phyloP scores from a whole-genome alignment of 805 yeast species.

The Osmozyma mogii region DNA sequence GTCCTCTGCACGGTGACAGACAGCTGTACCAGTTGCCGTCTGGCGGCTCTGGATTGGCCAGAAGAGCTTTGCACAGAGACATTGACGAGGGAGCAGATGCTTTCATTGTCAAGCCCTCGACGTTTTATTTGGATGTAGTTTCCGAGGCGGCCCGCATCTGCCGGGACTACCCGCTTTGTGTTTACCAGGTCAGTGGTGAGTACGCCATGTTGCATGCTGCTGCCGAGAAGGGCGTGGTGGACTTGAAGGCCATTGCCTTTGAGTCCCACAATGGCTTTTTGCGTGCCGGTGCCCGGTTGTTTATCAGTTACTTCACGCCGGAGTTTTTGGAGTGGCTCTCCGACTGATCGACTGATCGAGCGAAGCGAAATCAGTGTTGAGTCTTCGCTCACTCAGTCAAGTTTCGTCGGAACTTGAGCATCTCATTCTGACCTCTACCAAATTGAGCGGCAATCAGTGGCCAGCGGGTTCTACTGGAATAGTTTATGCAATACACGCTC shows the following conservation, averaged over 20 bases:
- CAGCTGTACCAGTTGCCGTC: conserved; percentile 89
- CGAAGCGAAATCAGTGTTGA: too few species aligned
- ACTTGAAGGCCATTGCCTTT: conserved; percentile 71
- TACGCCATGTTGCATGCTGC: conserved; percentile 98
- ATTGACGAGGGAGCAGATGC: conserved; percentile 93
- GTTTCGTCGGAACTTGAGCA: too few species aligned
- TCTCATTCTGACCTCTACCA: too few species aligned
- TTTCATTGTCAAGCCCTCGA: conserved; percentile 90
- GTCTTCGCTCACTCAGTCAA: too few species aligned
- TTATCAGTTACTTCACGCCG: conserved; percentile 91
- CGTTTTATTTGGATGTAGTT: conserved; percentile 88
- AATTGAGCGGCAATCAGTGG: too few species aligned
- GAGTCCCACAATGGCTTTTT: conserved; percentile 88
- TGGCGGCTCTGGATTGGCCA: conserved; percentile 88
- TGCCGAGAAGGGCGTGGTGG: conserved; percentile 89
- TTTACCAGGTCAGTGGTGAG: conserved; percentile 96
- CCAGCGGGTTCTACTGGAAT: too few species aligned
- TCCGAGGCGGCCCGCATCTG: conserved; percentile 81
- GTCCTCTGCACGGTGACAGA: conserved; percentile 87
- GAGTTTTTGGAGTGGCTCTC: conserved; percentile 91
- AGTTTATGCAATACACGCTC: too few species aligned
- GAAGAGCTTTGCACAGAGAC: conserved; percentile 83
- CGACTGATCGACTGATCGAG: too few species aligned
- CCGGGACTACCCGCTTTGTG: conserved; percentile 79
- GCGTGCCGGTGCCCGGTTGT: conserved; percentile 91